A percentile compares a stretch with the other conserved stretches of the same genome.
These are phyloP conservation scores for Colletotrichum gloeosporioides DNA, from an alignment of 2,329 filamentous ascomycete species.

Conservation along the genomic window DNA sequence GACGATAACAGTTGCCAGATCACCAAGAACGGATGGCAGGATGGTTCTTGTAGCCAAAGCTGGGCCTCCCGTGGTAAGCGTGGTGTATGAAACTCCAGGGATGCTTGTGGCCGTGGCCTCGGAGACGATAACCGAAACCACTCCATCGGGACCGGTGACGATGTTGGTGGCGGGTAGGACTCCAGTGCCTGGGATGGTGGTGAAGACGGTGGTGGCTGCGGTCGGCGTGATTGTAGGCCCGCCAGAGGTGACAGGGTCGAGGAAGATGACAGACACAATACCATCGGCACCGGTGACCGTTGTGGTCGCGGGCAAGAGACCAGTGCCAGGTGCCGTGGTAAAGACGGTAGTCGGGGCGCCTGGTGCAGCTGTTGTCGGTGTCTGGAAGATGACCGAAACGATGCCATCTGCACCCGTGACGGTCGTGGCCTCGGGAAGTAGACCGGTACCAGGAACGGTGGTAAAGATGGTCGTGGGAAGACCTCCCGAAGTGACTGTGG, in stretches of 20 bases:
- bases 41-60: background rate
- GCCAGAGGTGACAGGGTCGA: background rate
- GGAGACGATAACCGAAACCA: background rate
- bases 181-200: slow-evolving; percentile 1
- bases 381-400: background rate
- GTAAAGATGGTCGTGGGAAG: background rate
- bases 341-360: background rate
- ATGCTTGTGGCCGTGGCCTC: background rate
- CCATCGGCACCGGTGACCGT: background rate
- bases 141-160: background rate
- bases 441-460: background rate
- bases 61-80: background rate
- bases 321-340: background rate
- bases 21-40: background rate
- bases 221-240: background rate
- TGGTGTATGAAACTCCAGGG: background rate
- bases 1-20: background rate
- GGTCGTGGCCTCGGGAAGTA: background rate
- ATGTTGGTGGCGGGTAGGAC: background rate
- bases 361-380: background rate
- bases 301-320: background rate
- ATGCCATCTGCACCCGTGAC: background rate
- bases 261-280: background rate
- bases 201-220: background rate
- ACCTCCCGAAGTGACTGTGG: background rate